Base-by-base conservation (phyloP, 164 flowering plant species). In the Vitis rupestris region DNA sequence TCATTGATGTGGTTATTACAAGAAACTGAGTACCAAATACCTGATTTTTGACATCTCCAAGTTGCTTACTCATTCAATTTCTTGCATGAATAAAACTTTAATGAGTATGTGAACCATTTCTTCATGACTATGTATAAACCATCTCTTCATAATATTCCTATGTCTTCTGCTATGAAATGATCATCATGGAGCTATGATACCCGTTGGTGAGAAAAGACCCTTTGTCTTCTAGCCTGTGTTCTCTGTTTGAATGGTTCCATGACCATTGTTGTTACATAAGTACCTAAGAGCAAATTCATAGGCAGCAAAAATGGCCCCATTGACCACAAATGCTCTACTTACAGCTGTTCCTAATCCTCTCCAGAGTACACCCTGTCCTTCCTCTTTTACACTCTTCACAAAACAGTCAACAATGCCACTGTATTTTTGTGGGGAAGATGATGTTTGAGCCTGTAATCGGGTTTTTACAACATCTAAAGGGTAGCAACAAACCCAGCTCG, bases 381-480 rank as follows among this genome's bases (percentile, higher is more conserved):
- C 98, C 65, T 82, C 74, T 19, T 55, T 60, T 2, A 95, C 84
- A 64, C 96, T 91, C 72, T 78, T 87, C 30, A 70, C 53, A 17
- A 90, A 84, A 56, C 97, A 93, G 76, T 90, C 96, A 27, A 85
- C 58, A 47, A 93, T 86, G 19, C 99, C 96, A 8, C 27, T 67
- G 70, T 93, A 91, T 49, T 77, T 88, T 8, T 60, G 70, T 9
- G 76, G 76, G 8, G 79, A 54, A 3, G 81, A 50, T 4, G 59
- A 68, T 14, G 88, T 59, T 70, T 88, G 90, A 13, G 91, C 93
- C 23, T 93, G 97, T 9, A 91, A 72, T 63, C 94, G 76, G 37
- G 98, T 88, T 64, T 91, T 95, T 7, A 95, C 70, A 10, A 93
- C 99, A 69, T 95, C 99, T 12, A 88, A 68, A 1, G 99, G 99